Percentiles rank a stretch among this genome's conserved stretches.
phyloP scores from a whole-genome alignment of 495 filamentous ascomycete species.

The Penicillium lagena region DNA sequence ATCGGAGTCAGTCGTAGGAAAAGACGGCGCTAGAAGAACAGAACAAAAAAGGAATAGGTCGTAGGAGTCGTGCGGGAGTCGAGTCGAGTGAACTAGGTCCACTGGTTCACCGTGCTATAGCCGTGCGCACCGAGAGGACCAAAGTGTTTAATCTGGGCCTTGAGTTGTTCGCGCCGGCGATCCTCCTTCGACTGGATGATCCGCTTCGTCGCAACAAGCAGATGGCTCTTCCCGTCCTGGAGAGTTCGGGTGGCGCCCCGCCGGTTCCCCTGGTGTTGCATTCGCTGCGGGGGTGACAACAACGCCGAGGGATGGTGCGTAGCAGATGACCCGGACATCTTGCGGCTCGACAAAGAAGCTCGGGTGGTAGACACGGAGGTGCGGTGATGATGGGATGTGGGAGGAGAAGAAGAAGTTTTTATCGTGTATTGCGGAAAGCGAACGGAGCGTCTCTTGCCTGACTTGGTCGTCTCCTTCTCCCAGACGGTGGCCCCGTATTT shows the following conservation, averaged over 20 bases:
- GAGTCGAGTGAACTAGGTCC: conserved; percentile 20
- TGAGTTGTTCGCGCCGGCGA: conserved; percentile 30
- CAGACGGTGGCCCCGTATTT: conserved; percentile 30
- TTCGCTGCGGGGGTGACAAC: conserved; percentile 12
- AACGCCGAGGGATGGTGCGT: conserved; percentile 8
- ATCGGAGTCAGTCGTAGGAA: no score
- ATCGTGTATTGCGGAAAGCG: conserved; percentile 14
- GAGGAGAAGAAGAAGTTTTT: neutral
- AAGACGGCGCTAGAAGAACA: no score
- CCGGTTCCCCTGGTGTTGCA: conserved; percentile 20
- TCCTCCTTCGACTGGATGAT: conserved; percentile 27
- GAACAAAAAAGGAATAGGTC: neutral
- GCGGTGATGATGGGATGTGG: neutral
- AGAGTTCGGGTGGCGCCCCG: conserved; percentile 24
- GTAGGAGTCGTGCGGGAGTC: neutral
- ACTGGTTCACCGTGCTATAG: conserved; percentile 24
- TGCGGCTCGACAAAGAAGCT: no score
- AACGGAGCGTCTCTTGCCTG: conserved; percentile 21
- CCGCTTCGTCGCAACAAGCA: conserved; percentile 25
- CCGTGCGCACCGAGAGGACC: conserved; percentile 33
- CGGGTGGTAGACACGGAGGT: neutral
- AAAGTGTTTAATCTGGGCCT: conserved; percentile 39
- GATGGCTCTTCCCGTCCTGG: conserved; percentile 22
- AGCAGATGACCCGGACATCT: neutral
- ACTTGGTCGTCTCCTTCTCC: conserved; percentile 33